Base-by-base conservation (phyloP, 495 filamentous ascomycete species). In the Hypoxylon intermedium region DNA sequence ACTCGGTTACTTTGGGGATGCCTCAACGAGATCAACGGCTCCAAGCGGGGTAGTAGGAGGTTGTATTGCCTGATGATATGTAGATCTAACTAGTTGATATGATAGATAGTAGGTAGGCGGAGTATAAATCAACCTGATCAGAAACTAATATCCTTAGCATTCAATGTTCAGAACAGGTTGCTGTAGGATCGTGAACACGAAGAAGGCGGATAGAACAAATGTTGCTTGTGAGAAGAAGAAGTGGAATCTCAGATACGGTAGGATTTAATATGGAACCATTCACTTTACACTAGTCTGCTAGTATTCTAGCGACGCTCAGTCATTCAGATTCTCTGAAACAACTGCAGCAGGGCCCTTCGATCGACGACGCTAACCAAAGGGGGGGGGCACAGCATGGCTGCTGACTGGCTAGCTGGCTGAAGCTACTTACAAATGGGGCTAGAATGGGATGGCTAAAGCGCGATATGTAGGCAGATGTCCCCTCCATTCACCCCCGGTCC, bases 161-260 rank as follows among this genome's bases (percentile, higher is more conserved):
- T n/a, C n/a, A n/a, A n/a, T 23, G 21, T n/a, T 37, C 5, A 30
- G 28, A 21, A 36, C 4, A 49, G 13, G 18, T 37, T 30, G 9
- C 26, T 3, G 33, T 21, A 50, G 9, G 6, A 5, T 6, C 13
- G 43, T 21, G 23, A 50, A 44, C 45, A 50, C 28, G 41, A 46
- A 59, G 56, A 59, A 59, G 47, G 48, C 60, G 53, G 58, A 53
- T 63, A 3, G 24, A 26, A 26, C 7, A 7, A 26, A 26, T 26
- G 59, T 6, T 50, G 37, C 38, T 52, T 63, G 40, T 38, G 30
- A 40, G 4, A 3, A 11, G 30, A 12, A 33, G 30, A 12, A 12
- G 9, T 33, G n/a, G 59, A 47, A 58, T 63, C 53, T 63, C 26
- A 63, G 53, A 63, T 52, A 53, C 19, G 23, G 52, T 63, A 55